phyloP scores from a whole-genome alignment of 768 basidiomycete species.

The Termitomyces sp. region DNA sequence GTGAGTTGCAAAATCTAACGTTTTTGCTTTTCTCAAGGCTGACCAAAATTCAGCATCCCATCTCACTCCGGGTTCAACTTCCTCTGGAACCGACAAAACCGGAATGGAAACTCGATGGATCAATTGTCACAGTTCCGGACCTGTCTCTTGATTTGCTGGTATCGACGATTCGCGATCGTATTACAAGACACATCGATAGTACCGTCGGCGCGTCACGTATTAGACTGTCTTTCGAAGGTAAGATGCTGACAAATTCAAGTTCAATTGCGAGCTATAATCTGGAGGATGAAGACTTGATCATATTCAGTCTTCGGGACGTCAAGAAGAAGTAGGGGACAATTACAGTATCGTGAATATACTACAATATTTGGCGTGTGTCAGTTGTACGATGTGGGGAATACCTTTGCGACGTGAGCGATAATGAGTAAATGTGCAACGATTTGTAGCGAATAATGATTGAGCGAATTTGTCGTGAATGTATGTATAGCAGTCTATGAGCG shows the following conservation, averaged over 20 bases:
- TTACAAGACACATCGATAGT: slow-evolving; percentile 73
- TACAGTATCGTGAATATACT: slow-evolving; percentile 7
- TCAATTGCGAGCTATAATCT: slow-evolving; percentile 86
- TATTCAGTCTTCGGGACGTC: slow-evolving; percentile 67
- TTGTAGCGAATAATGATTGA: background rate
- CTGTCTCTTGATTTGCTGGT: slow-evolving; percentile 81
- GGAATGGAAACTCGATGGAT: slow-evolving; percentile 91
- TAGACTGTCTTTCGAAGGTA: slow-evolving; percentile 71
- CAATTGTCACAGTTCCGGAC: slow-evolving; percentile 71
- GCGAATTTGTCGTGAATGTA: background rate
- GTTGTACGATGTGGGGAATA: slow-evolving; percentile 2
- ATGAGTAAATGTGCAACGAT: background rate
- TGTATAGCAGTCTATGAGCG: background rate
- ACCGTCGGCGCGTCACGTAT: slow-evolving; percentile 78
- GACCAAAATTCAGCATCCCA: slow-evolving; percentile 56
- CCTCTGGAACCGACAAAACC: slow-evolving; percentile 79
- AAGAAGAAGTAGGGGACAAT: slow-evolving; percentile 48
- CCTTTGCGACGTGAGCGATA: background rate
- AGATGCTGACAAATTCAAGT: slow-evolving; percentile 83
- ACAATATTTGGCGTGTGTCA: background rate
- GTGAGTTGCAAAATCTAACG: slow-evolving; percentile 31
- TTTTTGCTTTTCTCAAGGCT: background rate
- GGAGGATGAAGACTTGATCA: slow-evolving; percentile 84
- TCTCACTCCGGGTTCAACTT: slow-evolving; percentile 80
- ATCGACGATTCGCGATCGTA: slow-evolving; percentile 86